Evolutionary conservation across 2,329 filamentous ascomycete genomes (phyloP).

Genomic region (Albophoma yamanashiensis): DNA sequence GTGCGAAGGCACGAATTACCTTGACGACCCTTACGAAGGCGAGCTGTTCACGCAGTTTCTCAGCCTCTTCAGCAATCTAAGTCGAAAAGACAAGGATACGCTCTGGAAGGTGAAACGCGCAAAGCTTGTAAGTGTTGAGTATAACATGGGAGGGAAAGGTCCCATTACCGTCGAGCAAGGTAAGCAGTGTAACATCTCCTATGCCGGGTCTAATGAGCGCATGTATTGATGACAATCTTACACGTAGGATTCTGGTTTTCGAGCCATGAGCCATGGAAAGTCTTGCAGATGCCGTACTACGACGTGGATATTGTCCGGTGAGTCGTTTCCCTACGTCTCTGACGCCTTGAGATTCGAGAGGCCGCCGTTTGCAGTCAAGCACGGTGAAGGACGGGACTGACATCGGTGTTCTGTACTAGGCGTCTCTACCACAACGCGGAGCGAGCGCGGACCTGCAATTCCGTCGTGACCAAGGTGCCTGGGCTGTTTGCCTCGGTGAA

Average conservation of each 20-base stretch:
- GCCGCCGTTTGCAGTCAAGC: not conserved
- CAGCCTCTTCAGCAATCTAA: conserved; percentile 24
- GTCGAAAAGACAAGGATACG: conserved; percentile 18
- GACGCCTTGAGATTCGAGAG: not conserved
- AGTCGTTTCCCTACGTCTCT: not conserved
- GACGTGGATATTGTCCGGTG: conserved; percentile 27
- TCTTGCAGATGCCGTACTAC: conserved; percentile 29
- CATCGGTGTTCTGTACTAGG: conserved; percentile 4
- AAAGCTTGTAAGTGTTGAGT: conserved; percentile 24
- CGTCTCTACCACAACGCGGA: conserved; percentile 28
- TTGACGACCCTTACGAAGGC: conserved; percentile 32
- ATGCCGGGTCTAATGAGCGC: no score
- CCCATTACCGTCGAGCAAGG: conserved; percentile 30
- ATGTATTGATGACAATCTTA: not conserved
- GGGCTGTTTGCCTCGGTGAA: conserved; percentile 32
- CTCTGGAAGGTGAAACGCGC: conserved; percentile 27
- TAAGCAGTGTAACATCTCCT: not conserved
- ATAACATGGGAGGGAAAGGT: conserved; percentile 21
- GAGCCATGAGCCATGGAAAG: conserved; percentile 29
- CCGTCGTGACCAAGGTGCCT: conserved; percentile 22
- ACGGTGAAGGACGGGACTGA: not conserved
- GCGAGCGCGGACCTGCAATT: conserved; percentile 29
- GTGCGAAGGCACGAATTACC: conserved; percentile 21
- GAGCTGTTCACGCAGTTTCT: conserved; percentile 30
- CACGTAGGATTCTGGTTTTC: conserved; percentile 27